A percentile compares a stretch with the other conserved stretches of the same genome.
Evolutionary conservation across 257 asterid species (phyloP).

Genomic region (Cordia subcordata): DNA sequence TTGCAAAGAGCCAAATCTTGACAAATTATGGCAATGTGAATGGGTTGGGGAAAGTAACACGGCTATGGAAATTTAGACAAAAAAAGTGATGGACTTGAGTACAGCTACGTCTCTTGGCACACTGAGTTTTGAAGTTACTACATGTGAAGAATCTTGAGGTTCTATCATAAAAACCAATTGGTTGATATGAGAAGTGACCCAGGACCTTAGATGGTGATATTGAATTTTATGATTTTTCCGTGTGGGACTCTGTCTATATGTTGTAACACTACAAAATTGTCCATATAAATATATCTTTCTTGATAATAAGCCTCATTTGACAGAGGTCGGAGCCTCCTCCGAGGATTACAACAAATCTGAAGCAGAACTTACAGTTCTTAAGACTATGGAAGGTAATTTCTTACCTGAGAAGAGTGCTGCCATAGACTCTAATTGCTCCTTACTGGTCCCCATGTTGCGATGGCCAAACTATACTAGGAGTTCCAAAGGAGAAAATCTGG

Average conservation of each 20-base stretch:
- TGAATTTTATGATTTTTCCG: no score
- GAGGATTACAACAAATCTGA: constrained; percentile 84
- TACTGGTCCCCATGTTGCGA: constrained; percentile 13
- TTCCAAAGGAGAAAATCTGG: constrained; percentile 56
- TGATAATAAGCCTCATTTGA: constrained; percentile 11
- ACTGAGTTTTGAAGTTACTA: no score
- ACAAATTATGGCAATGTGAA: no score
- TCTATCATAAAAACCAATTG: no score
- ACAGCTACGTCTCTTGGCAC: neutral
- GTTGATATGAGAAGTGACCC: no score
- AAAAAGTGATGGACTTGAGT: neutral
- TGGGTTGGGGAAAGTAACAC: no score
- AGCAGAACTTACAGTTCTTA: constrained; percentile 84
- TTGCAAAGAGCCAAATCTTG: no score
- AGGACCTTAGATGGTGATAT: no score
- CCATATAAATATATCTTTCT: neutral
- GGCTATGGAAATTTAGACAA: neutral
- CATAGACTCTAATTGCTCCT: constrained; percentile 10
- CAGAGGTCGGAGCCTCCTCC: constrained; percentile 83
- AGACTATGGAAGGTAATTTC: constrained; percentile 66
- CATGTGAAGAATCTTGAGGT: no score
- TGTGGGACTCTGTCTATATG: no score
- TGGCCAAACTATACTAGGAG: constrained; percentile 42
- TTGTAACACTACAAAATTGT: constrained; percentile 2
- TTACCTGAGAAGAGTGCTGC: constrained; percentile 3